Conservation (phyloP, 164 flowering plant species). For the Sextonia rubra region DNA sequence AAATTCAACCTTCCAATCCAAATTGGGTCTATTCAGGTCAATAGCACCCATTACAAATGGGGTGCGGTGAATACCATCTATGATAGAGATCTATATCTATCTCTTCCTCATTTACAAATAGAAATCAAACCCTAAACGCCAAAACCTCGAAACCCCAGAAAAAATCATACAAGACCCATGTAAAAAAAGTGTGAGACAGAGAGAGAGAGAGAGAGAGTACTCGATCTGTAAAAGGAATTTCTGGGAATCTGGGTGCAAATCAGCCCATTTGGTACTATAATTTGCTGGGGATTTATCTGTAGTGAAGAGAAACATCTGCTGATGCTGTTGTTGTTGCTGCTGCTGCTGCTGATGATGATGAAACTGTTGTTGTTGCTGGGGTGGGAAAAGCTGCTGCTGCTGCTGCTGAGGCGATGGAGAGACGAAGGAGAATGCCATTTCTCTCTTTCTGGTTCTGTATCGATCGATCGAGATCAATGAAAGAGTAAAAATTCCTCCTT, state of each 20-base stretch:
- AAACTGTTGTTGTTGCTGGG: slow-evolving; percentile 31
- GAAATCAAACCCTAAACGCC: too few relatives aligned
- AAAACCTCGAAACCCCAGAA: too few relatives aligned
- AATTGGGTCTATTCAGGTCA: too few relatives aligned
- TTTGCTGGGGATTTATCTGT: slow-evolving; percentile 80
- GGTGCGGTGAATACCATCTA: too few relatives aligned
- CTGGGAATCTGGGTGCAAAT: slow-evolving; percentile 96
- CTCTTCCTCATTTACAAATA: too few relatives aligned
- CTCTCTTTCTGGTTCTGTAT: neutral
- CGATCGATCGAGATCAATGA: neutral
- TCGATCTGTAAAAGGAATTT: slow-evolving; percentile 82
- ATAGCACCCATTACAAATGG: too few relatives aligned
- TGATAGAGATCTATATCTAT: too few relatives aligned
- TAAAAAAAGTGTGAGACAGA: neutral
- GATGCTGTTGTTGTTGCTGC: slow-evolving; percentile 67
- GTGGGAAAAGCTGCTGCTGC: slow-evolving; percentile 19
- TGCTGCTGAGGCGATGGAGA: slow-evolving; percentile 31
- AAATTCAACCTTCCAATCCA: too few relatives aligned
- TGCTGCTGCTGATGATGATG: slow-evolving; percentile 44
- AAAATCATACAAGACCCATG: neutral
- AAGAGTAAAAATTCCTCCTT: slow-evolving; percentile 1
- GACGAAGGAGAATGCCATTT: slow-evolving; percentile 23
- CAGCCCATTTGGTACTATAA: slow-evolving; percentile 88
- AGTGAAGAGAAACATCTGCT: slow-evolving; percentile 60
- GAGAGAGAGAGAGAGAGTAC: slow-evolving; percentile 25